Evolutionary conservation across 192 early-diverging fungal species (phyloP).

Genomic region (Phycomyces nitens): DNA sequence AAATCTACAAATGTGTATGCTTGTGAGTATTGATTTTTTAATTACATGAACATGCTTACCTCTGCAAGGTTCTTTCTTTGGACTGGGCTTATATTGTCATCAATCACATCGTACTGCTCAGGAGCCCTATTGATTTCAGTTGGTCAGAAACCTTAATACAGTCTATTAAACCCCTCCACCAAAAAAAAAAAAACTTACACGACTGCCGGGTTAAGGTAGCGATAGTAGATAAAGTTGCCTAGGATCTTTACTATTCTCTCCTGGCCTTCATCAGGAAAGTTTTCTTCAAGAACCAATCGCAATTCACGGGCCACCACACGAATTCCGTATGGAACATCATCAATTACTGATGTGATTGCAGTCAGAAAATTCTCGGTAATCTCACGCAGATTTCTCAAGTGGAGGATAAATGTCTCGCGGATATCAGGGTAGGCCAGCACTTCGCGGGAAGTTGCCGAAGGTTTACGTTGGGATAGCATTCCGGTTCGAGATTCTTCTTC

Average conservation of each 20-base stretch:
- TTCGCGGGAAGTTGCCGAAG: constrained; percentile 75
- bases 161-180: too few relatives aligned
- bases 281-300: constrained; percentile 65
- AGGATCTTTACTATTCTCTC: constrained; percentile 83
- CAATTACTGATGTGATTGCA: constrained; percentile 74
- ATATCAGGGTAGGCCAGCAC: constrained; percentile 82
- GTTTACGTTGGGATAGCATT: constrained; percentile 66
- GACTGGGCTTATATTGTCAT: constrained; percentile 74
- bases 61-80: constrained; percentile 97
- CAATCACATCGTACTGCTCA: constrained; percentile 94
- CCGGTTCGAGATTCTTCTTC: constrained; percentile 90
- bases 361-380: constrained; percentile 83
- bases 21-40: too few relatives aligned
- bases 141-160: too few relatives aligned
- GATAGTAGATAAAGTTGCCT: constrained; percentile 95
- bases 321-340: constrained; percentile 92
- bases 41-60: constrained; percentile 17
- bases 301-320: constrained; percentile 94
- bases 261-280: constrained; percentile 81
- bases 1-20: constrained; percentile 45
- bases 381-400: constrained; percentile 73
- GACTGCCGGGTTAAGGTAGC: constrained; percentile 98
- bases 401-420: constrained; percentile 58
- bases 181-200: constrained; percentile 47
- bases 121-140: constrained; percentile 86